Conservation (phyloP, 1,284 basidiomycete genomes). For the Apiotrichum brassicae region DNA sequence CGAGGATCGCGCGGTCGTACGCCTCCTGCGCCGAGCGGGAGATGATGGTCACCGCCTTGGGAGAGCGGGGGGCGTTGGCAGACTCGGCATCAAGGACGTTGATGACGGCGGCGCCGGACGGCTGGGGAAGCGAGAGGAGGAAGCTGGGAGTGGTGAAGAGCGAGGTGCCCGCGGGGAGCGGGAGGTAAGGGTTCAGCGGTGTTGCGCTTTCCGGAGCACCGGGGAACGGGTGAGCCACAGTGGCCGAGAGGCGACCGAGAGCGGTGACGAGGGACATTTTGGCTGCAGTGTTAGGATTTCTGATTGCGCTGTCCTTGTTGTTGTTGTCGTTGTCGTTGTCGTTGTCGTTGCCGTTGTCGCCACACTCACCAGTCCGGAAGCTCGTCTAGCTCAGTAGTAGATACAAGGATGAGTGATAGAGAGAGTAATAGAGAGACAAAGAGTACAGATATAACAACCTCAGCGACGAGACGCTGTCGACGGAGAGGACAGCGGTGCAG, state of each 20-base stretch:
- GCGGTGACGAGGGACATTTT: constrained; percentile 32
- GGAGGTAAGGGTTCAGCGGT: constrained; percentile 43
- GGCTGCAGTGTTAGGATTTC: too few relatives aligned
- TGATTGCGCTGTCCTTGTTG: too few relatives aligned
- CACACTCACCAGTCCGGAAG: background rate
- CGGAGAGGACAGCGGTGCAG: too few relatives aligned
- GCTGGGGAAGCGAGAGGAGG: constrained; percentile 35
- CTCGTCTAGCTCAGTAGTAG: background rate
- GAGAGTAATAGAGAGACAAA: too few relatives aligned
- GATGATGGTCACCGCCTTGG: constrained; percentile 53
- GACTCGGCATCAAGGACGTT: constrained; percentile 35
- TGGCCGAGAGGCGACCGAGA: constrained; percentile 32
- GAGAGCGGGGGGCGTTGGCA: constrained; percentile 24
- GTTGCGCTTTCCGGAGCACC: constrained; percentile 18
- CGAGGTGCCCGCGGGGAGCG: constrained; percentile 31
- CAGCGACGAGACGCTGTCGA: too few relatives aligned
- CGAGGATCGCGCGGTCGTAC: constrained; percentile 67
- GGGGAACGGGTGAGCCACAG: constrained; percentile 38
- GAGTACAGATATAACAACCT: too few relatives aligned
- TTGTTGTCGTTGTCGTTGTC: too few relatives aligned
- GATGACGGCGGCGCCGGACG: constrained; percentile 23
- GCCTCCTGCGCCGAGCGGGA: constrained; percentile 61
- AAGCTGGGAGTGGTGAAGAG: constrained; percentile 39
- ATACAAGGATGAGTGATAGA: too few relatives aligned
- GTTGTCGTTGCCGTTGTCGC: too few relatives aligned